Conservation (phyloP, 257 asterid genomes). For the Lithospermum erythrorhizon region DNA sequence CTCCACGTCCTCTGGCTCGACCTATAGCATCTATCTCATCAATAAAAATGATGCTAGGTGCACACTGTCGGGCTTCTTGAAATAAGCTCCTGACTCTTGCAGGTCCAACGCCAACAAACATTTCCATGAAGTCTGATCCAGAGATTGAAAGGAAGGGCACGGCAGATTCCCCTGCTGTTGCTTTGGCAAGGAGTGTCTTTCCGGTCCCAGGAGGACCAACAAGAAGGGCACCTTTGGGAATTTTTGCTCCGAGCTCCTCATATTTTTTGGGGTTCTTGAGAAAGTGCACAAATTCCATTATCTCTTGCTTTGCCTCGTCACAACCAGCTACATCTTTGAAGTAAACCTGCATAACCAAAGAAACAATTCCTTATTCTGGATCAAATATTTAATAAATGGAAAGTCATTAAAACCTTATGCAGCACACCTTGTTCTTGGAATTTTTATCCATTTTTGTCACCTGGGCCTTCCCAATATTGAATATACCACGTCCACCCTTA, state of each 20-base stretch:
- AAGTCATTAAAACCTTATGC: neutral
- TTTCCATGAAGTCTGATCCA: neutral
- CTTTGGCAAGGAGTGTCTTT: neutral
- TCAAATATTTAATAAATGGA: neutral
- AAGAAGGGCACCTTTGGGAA: neutral
- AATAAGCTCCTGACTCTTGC: neutral
- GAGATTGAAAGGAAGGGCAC: neutral
- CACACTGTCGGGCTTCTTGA: neutral
- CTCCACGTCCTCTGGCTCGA: neutral
- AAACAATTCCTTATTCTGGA: conserved; percentile 6
- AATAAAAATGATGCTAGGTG: neutral
- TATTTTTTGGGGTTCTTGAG: conserved; percentile 83
- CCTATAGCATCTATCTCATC: neutral
- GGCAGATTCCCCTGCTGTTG: neutral
- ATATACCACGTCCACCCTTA: conserved; percentile 66
- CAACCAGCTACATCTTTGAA: conserved; percentile 97
- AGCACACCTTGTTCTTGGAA: conserved; percentile 65
- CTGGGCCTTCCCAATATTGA: conserved; percentile 64
- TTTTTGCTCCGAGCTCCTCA: conserved; percentile 20
- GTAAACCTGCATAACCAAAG: conserved; percentile 34
- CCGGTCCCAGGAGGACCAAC: conserved; percentile 1
- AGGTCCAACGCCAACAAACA: neutral
- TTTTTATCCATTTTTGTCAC: conserved; percentile 69
- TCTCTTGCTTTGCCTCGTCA: conserved; percentile 92
- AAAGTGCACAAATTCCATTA: conserved; percentile 94